Base-by-base conservation (phyloP, 2,329 filamentous ascomycete species). In the Penicillium thymicola region DNA sequence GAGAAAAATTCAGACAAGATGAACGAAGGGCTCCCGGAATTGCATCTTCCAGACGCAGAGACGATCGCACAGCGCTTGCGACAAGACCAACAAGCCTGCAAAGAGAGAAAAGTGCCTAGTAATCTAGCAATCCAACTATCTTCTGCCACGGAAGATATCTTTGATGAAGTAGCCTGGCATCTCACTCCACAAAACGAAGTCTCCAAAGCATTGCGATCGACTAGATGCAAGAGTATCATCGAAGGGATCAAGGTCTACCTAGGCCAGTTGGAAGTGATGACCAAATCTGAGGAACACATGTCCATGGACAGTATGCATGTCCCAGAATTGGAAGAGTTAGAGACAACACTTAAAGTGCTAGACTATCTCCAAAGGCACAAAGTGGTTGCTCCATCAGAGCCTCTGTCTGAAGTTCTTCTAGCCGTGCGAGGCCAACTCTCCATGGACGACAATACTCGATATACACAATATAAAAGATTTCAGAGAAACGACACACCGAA, bases 21-120 rank as follows among this genome's bases (percentile, higher is more conserved):
- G 25, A 28, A 28, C 10, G 25, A 43, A 28, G 41, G 28, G 14
- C 9, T n/a, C 5, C 16, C 4, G 3, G 41, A 16, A n/a, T 27
- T n/a, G 14, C 14, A 52, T 44, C 52, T 50, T 14, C 44, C 58
- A 52, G 40, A 59, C 43, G 54, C 65, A 8, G 56, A 54, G 14
- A 51, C 43, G 16, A 65, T 67, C 40, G 66, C 61, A 38, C 51
- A 51, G 30, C 54, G 56, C 23, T 51, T 68, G 25, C 53, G 58
- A 36, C 49, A 56, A 7, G 65, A 68, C 42, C 62, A 65, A 36
- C 30, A 60, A 44, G 52, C 57, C 25, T 68, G 64, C 84, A 43
- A 47, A 10, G 55, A 60, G 18, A 51, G 57, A 28, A 54, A 50
- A n/a, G 32, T 65, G n/a, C 65, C 66, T 10, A 66, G 57, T 42